Base-by-base conservation (phyloP, 179 eudicot species). In the Actinidia polygama region DNA sequence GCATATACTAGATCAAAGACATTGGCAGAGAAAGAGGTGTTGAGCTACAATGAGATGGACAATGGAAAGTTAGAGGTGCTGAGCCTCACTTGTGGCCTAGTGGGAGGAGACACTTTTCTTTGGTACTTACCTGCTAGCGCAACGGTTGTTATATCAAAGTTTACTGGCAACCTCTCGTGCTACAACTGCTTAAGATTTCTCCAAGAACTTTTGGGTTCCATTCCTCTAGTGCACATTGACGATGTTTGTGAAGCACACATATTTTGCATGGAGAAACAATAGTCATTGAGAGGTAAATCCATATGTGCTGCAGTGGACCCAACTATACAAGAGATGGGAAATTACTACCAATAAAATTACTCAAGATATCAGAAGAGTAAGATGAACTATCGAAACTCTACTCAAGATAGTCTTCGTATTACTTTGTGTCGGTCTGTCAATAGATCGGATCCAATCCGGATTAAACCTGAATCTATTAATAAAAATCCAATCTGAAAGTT, bases 181-280 rank as follows among this genome's bases (percentile, higher is more conserved):
- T 23, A 62, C 7, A 8, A 24, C 11, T 3, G 58, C 40, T 23
- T 78, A 4, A 79, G 74, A 64, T 66, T 51, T 10, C 1, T 79
- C 49, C 81, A 79, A 53, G 62, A 64, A 53, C 74, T 79, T 40
- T 26, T 19, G 24, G 74, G 61, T 66, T 79, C 73, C 0, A 10
- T 79, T 30, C 73, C 81, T 26, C 7, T 79, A 26, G 18, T 51
- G 14, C 81, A 79, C 30, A 66, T 79, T 7, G 81, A 67, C 14
- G 81, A 79, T 66, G 74, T 67, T 30, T 24, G 76, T 51, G 79
- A 81, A 24, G 73, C 84, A 18, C 79, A 81, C 54, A 50, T 81
- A 0, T 81, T 81, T 18, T 82, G 84, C 67, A 64, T 75, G 44
- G 79, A 82, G 62, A 75, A 30, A 21, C 66, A 78, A n/a, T n/a